Evolutionary conservation across 2,329 filamentous ascomycete species (phyloP).

Genomic region (Cryoendolithus antarcticus): DNA sequence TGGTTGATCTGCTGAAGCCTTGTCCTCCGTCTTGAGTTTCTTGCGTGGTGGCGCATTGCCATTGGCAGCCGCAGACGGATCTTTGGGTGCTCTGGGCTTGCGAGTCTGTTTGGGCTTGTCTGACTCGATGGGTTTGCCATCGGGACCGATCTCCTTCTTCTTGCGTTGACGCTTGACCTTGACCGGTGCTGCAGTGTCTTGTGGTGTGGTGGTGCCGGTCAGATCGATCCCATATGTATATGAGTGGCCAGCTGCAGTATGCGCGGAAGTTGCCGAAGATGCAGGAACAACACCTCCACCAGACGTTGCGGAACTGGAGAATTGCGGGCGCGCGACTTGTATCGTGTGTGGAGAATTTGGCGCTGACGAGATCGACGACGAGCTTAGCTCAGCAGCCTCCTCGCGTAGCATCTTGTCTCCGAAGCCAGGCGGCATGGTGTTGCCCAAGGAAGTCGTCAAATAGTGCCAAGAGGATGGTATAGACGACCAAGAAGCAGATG

Average conservation of each 20-base stretch:
- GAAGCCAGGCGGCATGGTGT: conserved; percentile 10
- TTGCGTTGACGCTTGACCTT: conserved; percentile 31
- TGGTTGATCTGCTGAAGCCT: conserved; percentile 14
- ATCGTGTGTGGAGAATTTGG: conserved; percentile 17
- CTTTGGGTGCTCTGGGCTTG: conserved; percentile 36
- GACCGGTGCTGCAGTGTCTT: conserved; percentile 12
- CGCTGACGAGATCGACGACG: conserved; percentile 16
- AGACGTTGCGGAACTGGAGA: conserved; percentile 12
- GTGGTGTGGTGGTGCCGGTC: conserved; percentile 6
- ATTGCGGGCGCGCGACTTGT: conserved; percentile 12
- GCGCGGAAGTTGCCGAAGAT: conserved; percentile 16
- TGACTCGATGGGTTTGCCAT: conserved; percentile 23
- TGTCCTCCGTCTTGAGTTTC: conserved; percentile 31
- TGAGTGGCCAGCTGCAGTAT: conserved; percentile 10
- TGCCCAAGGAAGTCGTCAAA: background rate
- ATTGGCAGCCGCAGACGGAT: conserved; percentile 27
- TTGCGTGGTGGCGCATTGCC: conserved; percentile 34
- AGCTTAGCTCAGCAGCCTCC: conserved; percentile 9
- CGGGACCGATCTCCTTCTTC: conserved; percentile 25
- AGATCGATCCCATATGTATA: conserved; percentile 4
- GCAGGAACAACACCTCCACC: conserved; percentile 22
- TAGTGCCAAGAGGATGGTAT: conserved; percentile 9
- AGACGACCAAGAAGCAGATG: background rate
- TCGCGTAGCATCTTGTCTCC: conserved; percentile 10
- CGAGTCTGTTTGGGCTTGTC: conserved; percentile 32